phyloP scores from a whole-genome alignment of 2,329 filamentous ascomycete genomes.

The Ceratocystis cubensis region DNA sequence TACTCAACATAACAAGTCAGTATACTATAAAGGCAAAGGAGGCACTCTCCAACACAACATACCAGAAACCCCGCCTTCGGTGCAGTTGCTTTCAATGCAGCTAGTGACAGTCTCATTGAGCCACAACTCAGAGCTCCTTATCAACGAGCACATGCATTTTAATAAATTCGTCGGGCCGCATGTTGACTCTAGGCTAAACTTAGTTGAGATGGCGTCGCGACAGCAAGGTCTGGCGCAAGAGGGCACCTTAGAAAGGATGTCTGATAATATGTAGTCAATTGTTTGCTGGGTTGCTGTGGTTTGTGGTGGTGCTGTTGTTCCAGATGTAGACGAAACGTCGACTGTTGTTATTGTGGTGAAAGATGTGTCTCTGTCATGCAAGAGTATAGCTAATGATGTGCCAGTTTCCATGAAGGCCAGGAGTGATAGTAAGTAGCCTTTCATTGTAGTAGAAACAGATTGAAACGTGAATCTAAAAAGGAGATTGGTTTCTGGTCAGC shows the following conservation, averaged over 20 bases:
- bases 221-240: constrained; percentile 13
- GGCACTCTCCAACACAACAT: neutral
- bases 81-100: constrained; percentile 15
- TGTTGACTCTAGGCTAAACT: constrained; percentile 7
- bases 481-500: neutral
- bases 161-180: constrained; percentile 13
- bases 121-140: constrained; percentile 5
- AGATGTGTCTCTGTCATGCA: neutral
- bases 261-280: constrained; percentile 1
- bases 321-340: neutral
- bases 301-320: neutral
- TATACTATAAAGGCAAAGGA: neutral
- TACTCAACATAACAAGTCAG: neutral
- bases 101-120: constrained; percentile 10
- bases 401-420: neutral
- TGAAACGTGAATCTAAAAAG: neutral
- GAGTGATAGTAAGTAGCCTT: neutral
- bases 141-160: constrained; percentile 15
- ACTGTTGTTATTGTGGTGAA: neutral
- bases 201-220: constrained; percentile 4
- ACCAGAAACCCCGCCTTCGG: constrained; percentile 9
- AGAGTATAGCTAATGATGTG: neutral
- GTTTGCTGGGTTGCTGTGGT: constrained; percentile 9
- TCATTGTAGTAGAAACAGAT: neutral
- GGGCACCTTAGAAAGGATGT: constrained; percentile 14